Evolutionary conservation across 1,139 yeast species (phyloP), one percentile per base, ranked within the genome.

Genomic region (Kodamaea plutei): DNA sequence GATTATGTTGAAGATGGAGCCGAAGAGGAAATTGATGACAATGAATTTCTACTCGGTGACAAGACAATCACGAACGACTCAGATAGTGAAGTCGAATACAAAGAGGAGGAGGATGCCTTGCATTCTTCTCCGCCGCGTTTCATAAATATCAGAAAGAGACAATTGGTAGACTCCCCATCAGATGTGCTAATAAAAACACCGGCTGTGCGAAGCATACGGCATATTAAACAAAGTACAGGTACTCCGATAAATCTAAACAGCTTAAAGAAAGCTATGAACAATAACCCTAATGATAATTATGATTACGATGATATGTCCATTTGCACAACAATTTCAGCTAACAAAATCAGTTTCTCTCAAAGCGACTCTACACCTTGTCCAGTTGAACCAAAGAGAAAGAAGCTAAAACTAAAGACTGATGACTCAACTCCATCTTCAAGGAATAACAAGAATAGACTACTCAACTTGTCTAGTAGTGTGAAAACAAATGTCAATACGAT

Each of bases 361-460:
- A 46, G 51, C 18, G 55, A 51, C 36, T 47, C 53, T 10, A 51
- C 56, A 2, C 56, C 56, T 7, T 51, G 56, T 28, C 56, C 56
- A 2, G 34, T 44, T 2, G 48, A 48, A 17, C 55, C 56, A 11
- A 44, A 43, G 17, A 40, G 55, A n/a, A 50, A 51, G 31, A 43
- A 41, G 31, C 35, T 48, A 18, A 41, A 38, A 27, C 36, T 44
- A 25, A 44, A 43, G 32, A 20, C 12, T 4, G 23, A 37, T 22
- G 50, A 43, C 5, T 28, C 37, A n/a, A 50, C 54, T 5, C 54
- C 55, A 3, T 47, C 54, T 6, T 25, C 25, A 35, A 39, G 39
- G 26, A 44, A 15, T 28, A 40, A 19, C 19, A 39, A 25, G 32
- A 39, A 35, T 18, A 39, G 39, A 23, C 28, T 51, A 6, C 39